Percentiles rank a stretch among this genome's conserved stretches.
phyloP scores from a whole-genome alignment of 768 basidiomycete species.

The Boletus sp. region DNA sequence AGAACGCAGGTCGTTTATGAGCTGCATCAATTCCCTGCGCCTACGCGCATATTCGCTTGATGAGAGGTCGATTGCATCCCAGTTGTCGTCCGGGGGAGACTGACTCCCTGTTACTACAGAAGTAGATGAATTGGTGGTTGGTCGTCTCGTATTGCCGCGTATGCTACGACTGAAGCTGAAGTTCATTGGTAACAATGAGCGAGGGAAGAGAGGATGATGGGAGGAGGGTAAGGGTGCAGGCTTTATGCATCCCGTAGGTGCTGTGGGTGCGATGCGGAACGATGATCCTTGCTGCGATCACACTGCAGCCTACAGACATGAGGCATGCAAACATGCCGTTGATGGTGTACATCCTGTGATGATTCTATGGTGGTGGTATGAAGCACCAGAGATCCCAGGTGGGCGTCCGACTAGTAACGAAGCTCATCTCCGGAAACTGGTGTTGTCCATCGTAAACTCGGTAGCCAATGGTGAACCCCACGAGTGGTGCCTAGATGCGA shows the following conservation, averaged over 20 bases:
- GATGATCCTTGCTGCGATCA: neutral
- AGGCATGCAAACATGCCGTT: neutral
- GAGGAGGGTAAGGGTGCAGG: neutral
- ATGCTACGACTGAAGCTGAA: neutral
- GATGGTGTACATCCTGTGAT: slow-evolving; percentile 1
- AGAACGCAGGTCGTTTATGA: slow-evolving; percentile 37
- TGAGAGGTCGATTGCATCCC: slow-evolving; percentile 22
- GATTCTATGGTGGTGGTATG: neutral
- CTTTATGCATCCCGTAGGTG: slow-evolving; percentile 11
- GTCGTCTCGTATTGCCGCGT: neutral
- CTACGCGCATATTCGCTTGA: slow-evolving; percentile 38
- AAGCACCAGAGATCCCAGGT: neutral
- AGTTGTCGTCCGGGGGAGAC: slow-evolving; percentile 12
- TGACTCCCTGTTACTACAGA: neutral
- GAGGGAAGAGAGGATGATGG: neutral
- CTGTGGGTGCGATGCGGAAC: neutral
- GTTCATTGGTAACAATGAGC: slow-evolving; percentile 1
- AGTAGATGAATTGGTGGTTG: neutral
- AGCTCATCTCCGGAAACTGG: too few relatives aligned
- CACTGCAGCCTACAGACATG: neutral
- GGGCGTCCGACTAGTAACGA: too few relatives aligned
- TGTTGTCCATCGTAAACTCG: neutral
- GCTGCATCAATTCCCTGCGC: slow-evolving; percentile 38
- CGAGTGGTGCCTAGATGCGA: too few relatives aligned
- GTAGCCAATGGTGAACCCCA: neutral